phyloP scores from a whole-genome alignment of 2,329 filamentous ascomycete species.

The Fusarium liriodendri region DNA sequence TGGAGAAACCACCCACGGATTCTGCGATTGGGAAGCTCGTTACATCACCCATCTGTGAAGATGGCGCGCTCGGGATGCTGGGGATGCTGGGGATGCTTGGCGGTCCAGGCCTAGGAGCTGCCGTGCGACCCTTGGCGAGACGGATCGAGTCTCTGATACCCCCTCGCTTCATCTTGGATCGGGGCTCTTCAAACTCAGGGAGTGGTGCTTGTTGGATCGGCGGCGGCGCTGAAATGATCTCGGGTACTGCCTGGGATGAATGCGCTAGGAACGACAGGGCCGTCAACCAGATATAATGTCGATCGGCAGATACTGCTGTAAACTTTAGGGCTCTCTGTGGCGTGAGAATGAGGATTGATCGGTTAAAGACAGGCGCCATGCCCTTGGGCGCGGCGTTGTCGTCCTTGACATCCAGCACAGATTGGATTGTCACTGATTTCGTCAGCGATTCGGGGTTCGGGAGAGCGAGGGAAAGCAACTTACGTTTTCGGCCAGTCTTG shows the following conservation, averaged over 20 bases:
- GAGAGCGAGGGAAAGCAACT: constrained; percentile 55
- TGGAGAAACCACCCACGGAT: constrained; percentile 51
- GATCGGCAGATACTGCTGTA: constrained; percentile 83
- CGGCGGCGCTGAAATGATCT: constrained; percentile 69
- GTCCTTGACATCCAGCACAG: constrained; percentile 96
- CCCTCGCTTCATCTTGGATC: constrained; percentile 58
- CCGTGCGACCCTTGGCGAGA: constrained; percentile 79
- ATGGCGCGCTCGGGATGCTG: constrained; percentile 51
- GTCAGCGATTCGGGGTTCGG: constrained; percentile 46
- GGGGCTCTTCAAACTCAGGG: constrained; percentile 64
- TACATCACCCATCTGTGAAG: constrained; percentile 51
- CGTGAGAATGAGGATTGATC: constrained; percentile 94
- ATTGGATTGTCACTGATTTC: constrained; percentile 85
- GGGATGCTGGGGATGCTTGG: constrained; percentile 66
- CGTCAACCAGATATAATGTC: constrained; percentile 95
- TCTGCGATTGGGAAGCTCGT: constrained; percentile 54
- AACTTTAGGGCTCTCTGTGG: constrained; percentile 96
- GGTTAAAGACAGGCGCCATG: constrained; percentile 76
- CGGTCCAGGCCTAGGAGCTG: constrained; percentile 55
- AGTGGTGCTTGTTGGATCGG: constrained; percentile 55
- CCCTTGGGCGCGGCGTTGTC: constrained; percentile 87
- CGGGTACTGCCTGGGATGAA: constrained; percentile 83
- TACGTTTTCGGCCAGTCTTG: constrained; percentile 94
- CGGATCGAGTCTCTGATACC: constrained; percentile 90
- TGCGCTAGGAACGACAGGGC: constrained; percentile 95